phyloP scores from a whole-genome alignment of 164 flowering plant species.

The Annona squamosa region DNA sequence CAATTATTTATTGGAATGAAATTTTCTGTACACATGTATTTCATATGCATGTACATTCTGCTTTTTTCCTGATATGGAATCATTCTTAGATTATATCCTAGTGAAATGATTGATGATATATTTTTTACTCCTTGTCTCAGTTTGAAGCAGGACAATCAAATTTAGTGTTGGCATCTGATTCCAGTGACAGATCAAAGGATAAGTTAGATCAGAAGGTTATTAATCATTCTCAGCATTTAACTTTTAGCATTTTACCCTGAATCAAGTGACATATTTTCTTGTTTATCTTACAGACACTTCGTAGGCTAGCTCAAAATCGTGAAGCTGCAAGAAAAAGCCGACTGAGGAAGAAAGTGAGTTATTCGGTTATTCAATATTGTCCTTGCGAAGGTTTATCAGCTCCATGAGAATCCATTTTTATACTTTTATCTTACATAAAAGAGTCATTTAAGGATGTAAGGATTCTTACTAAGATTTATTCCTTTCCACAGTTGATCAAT shows the following conservation, averaged over 20 bases:
- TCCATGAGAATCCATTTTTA: too few relatives aligned
- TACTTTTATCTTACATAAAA: not conserved
- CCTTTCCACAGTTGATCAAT: too few relatives aligned
- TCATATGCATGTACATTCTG: not conserved
- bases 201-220: conserved; percentile 87
- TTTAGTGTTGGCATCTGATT: conserved; percentile 53
- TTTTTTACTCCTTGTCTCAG: conserved; percentile 26
- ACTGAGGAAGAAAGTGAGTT: conserved; percentile 69
- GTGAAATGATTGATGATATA: not conserved
- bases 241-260: not conserved
- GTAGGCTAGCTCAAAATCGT: conserved; percentile 97
- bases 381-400: not conserved
- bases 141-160: conserved; percentile 45
- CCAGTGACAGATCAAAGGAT: conserved; percentile 82
- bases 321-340: conserved; percentile 99
- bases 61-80: not conserved
- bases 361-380: conserved; percentile 5
- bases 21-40: not conserved
- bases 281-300: conserved; percentile 55
- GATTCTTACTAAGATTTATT: too few relatives aligned
- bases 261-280: not conserved
- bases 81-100: not conserved
- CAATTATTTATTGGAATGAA: too few relatives aligned
- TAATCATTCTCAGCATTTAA: not conserved
- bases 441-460: not conserved